Percentiles rank a stretch among this genome's conserved stretches.
Conservation (phyloP, 331 rosid genomes). For the Pyracantha coccinea region DNA sequence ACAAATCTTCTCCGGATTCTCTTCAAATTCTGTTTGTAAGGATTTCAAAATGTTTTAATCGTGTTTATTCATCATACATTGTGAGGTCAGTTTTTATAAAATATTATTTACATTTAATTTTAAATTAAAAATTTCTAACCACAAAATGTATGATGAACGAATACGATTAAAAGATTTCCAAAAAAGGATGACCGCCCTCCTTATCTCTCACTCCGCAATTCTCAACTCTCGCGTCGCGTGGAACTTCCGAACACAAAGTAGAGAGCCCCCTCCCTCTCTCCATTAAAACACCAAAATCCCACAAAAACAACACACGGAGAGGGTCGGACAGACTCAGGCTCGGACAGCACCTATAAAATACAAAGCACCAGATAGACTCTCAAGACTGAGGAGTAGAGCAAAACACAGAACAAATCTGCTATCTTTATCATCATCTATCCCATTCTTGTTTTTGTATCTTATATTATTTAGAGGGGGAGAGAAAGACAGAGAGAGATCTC, state of each 20-base stretch:
- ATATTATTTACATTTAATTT: too few species aligned
- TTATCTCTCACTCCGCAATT: not conserved
- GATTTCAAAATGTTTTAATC: too few species aligned
- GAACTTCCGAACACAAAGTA: conserved; percentile 31
- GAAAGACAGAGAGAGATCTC: conserved; percentile 49
- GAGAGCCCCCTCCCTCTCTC: not conserved
- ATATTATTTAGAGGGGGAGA: not conserved
- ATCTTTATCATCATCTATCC: not conserved
- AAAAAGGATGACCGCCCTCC: too few species aligned
- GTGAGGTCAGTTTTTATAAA: accelerated
- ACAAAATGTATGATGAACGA: accelerated
- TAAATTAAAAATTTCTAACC: too few species aligned
- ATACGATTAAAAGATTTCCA: too few species aligned
- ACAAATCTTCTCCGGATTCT: too few species aligned
- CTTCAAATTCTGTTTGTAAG: too few species aligned
- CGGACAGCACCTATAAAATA: conserved; percentile 10
- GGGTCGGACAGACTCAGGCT: conserved; percentile 1
- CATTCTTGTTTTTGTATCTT: not conserved
- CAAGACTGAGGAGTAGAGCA: not conserved
- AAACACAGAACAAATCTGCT: conserved; percentile 29
- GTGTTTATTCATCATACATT: too few species aligned
- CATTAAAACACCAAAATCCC: too few species aligned
- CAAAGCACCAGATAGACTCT: conserved; percentile 3
- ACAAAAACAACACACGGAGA: not conserved
- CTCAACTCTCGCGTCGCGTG: conserved; percentile 22